These are phyloP conservation scores for Fistulifera solaris DNA, from an alignment of 108 stramenopile species.

Conservation along the genomic window DNA sequence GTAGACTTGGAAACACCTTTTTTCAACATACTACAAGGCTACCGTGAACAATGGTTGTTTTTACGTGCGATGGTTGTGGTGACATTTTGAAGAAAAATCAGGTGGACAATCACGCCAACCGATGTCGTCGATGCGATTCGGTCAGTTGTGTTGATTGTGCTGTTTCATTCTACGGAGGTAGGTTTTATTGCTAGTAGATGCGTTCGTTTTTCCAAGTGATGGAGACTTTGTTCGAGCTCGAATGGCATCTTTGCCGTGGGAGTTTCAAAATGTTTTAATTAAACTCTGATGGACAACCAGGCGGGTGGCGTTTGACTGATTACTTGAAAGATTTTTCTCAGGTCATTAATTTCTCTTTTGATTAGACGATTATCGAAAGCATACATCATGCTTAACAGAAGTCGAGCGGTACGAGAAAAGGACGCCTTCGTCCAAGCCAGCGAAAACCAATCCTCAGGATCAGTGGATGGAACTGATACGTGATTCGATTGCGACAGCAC, in stretches of 20 bases:
- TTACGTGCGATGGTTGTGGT: slow-evolving; percentile 81
- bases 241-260: slow-evolving; percentile 52
- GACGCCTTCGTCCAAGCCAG: slow-evolving; percentile 24
- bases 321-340: neutral
- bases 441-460: slow-evolving; percentile 61
- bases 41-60: slow-evolving; percentile 67
- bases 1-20: too few species aligned
- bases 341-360: slow-evolving; percentile 12
- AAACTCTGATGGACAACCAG: slow-evolving; percentile 79
- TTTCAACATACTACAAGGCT: neutral
- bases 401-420: slow-evolving; percentile 76
- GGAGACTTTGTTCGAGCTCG: slow-evolving; percentile 14
- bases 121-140: slow-evolving; percentile 64
- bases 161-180: slow-evolving; percentile 77
- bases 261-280: slow-evolving; percentile 88
- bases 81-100: slow-evolving; percentile 79
- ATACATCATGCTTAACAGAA: slow-evolving; percentile 82
- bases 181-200: slow-evolving; percentile 8
- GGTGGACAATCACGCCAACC: slow-evolving; percentile 74
- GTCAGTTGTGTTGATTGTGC: slow-evolving; percentile 81
- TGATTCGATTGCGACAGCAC: slow-evolving; percentile 38
- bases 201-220: too few species aligned
- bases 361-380: slow-evolving; percentile 73
- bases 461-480: slow-evolving; percentile 62
- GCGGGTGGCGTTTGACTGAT: neutral